A percentile compares a stretch with the other conserved stretches of the same genome.
These are phyloP conservation scores for Paxillus rubicundulus DNA, from an alignment of 768 basidiomycete species.

Conservation along the genomic window DNA sequence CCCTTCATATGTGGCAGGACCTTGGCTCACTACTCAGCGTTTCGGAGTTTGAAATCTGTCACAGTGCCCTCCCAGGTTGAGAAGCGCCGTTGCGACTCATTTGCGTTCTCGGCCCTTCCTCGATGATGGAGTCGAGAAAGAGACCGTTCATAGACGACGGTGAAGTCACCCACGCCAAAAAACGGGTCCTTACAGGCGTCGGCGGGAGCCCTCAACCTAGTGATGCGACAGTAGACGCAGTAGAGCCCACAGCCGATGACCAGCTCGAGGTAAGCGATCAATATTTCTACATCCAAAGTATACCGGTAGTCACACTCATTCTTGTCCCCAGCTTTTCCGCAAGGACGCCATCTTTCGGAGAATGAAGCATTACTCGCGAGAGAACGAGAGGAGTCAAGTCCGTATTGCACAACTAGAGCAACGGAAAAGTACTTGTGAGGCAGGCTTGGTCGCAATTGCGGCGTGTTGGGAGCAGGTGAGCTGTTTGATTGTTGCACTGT, in stretches of 20 bases:
- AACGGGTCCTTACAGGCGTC: conserved; percentile 48
- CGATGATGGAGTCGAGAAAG: conserved; percentile 58
- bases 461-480: conserved; percentile 79
- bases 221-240: conserved; percentile 37
- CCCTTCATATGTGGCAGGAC: not conserved
- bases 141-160: conserved; percentile 53
- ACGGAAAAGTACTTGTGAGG: conserved; percentile 64
- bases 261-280: conserved; percentile 59
- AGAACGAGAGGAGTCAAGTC: conserved; percentile 61
- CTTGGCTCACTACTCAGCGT: not conserved
- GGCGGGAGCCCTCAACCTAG: conserved; percentile 56
- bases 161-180: conserved; percentile 50
- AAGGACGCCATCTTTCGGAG: conserved; percentile 84
- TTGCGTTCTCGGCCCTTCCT: conserved; percentile 14
- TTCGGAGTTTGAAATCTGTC: conserved; percentile 31
- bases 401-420: conserved; percentile 65
- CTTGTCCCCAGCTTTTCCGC: conserved; percentile 59
- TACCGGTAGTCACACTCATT: conserved; percentile 22
- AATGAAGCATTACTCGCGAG: conserved; percentile 80
- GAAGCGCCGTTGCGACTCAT: conserved; percentile 8
- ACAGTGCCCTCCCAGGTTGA: conserved; percentile 8
- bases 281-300: conserved; percentile 15
- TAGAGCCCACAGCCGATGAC: conserved; percentile 50
- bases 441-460: conserved; percentile 68
- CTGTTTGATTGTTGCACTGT: conserved; percentile 4